phyloP scores from a whole-genome alignment of 1,284 basidiomycete species.

The Laetiporus sulphureus region DNA sequence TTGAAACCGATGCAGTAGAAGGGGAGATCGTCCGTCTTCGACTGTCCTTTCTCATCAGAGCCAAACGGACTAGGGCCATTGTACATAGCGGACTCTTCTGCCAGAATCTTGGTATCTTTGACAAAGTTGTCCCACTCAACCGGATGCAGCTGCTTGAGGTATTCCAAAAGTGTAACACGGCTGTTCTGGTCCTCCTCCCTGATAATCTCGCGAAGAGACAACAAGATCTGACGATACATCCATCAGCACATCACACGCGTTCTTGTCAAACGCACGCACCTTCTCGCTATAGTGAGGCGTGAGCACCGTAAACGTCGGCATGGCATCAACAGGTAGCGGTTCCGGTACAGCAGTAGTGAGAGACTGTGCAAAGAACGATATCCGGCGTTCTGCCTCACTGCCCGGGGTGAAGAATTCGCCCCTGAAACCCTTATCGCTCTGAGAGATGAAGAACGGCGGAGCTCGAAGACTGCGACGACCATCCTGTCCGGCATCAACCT shows the following conservation, averaged over 20 bases:
- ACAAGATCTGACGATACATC: constrained; percentile 53
- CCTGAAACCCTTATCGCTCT: constrained; percentile 77
- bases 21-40: constrained; percentile 90
- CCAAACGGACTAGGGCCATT: constrained; percentile 77
- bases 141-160: constrained; percentile 96
- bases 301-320: constrained; percentile 96
- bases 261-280: constrained; percentile 30
- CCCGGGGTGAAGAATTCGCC: constrained; percentile 92
- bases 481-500: constrained; percentile 79
- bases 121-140: constrained; percentile 99
- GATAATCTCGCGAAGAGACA: constrained; percentile 93
- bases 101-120: constrained; percentile 98
- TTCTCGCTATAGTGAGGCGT: constrained; percentile 97
- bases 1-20: constrained; percentile 99
- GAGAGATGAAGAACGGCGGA: constrained; percentile 92
- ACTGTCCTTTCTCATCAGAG: constrained; percentile 80
- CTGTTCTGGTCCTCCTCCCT: constrained; percentile 95
- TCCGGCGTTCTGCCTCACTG: constrained; percentile 89
- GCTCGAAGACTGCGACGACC: constrained; percentile 86
- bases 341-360: constrained; percentile 87
- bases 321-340: constrained; percentile 87
- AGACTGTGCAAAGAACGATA: constrained; percentile 95
- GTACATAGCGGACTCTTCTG: constrained; percentile 90
- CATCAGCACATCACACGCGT: neutral
- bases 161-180: constrained; percentile 91